Percentiles rank a stretch among this genome's conserved stretches.
Evolutionary conservation across 176 grass and related monocot species (phyloP).

Genomic region (Luzula sylvatica): DNA sequence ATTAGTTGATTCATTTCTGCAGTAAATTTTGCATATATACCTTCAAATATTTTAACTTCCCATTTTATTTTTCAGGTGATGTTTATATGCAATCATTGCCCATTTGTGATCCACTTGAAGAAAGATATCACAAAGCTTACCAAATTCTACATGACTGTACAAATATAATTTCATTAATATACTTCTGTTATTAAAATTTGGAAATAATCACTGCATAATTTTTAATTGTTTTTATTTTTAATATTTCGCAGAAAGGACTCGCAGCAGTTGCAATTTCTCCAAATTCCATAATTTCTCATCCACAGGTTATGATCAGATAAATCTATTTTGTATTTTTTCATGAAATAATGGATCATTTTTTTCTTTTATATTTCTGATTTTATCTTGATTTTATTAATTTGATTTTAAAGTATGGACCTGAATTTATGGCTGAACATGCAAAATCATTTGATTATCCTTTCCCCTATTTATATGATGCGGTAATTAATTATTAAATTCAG

Average conservation of each 20-base stretch:
- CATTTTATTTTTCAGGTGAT: constrained; percentile 50
- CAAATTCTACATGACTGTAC: constrained; percentile 66
- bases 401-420: constrained; percentile 60
- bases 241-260: constrained; percentile 71
- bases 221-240: neutral
- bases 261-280: constrained; percentile 69
- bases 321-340: neutral
- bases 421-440: constrained; percentile 64
- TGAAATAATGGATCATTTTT: neutral
- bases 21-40: too few relatives aligned
- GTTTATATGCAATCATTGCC: constrained; percentile 89
- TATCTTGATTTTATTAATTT: neutral
- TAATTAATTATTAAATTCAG: too few relatives aligned
- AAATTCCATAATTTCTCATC: constrained; percentile 63
- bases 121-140: constrained; percentile 76
- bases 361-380: neutral
- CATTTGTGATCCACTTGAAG: constrained; percentile 83
- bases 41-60: too few relatives aligned
- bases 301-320: constrained; percentile 39
- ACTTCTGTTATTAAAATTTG: neutral
- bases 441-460: constrained; percentile 75
- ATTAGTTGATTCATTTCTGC: too few relatives aligned
- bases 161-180: neutral
- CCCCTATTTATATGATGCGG: constrained; percentile 83
- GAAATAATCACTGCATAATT: neutral